Conservation (phyloP, 2,329 filamentous ascomycete species). For the Pyricularia sp. region DNA sequence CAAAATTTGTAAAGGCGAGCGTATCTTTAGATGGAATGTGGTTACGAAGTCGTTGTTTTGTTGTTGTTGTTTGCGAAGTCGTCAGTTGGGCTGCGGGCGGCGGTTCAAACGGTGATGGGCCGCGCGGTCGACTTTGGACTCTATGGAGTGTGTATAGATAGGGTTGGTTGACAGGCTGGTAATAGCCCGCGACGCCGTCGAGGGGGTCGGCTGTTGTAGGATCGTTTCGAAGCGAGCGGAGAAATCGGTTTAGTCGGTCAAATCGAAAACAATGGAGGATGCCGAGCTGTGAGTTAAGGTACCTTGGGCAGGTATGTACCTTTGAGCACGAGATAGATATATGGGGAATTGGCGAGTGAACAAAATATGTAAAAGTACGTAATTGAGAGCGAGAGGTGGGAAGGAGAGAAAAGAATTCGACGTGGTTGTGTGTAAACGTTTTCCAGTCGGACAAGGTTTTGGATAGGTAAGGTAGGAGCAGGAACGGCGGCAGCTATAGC, state of each 20-base stretch:
- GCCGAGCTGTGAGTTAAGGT: not conserved
- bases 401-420: not conserved
- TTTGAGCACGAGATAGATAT: not conserved
- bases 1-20: not conserved
- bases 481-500: not conserved
- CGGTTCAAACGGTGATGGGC: not conserved
- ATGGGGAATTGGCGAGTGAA: not conserved
- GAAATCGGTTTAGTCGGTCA: not conserved
- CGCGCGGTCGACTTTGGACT: not conserved
- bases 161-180: not conserved
- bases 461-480: not conserved
- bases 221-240: not conserved
- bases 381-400: not conserved
- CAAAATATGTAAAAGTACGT: not conserved
- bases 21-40: not conserved
- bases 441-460: not conserved
- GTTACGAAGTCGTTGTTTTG: not conserved
- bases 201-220: not conserved
- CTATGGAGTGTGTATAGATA: not conserved
- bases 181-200: not conserved
- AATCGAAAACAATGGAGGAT: not conserved
- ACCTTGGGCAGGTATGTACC: not conserved
- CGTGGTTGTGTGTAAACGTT: slow-evolving; percentile 1
- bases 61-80: not conserved
- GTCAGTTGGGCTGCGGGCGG: not conserved